phyloP scores from a whole-genome alignment of 164 flowering plant species.

The Nymphaea thermarum region DNA sequence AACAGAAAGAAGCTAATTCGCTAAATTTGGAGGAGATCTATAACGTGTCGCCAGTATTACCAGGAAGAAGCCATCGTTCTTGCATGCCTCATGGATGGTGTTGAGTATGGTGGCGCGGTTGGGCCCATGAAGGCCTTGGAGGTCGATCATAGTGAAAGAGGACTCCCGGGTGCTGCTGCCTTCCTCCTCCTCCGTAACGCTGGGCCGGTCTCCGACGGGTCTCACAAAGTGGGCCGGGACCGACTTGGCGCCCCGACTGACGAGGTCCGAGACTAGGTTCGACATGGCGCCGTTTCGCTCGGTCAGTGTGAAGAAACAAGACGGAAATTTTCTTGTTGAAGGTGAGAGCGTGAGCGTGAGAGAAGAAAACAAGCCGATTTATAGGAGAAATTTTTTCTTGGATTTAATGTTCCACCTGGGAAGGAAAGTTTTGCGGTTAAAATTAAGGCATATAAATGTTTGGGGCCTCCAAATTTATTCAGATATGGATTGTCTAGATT shows the following conservation, averaged over 20 bases:
- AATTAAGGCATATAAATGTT: no score
- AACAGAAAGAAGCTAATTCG: background rate
- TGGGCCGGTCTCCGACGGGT: slow-evolving; percentile 41
- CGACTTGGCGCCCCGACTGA: slow-evolving; percentile 3
- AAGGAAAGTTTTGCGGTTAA: no score
- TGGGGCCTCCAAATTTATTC: no score
- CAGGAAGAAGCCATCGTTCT: slow-evolving; percentile 45
- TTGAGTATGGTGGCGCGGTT: slow-evolving; percentile 17
- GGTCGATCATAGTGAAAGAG: slow-evolving; percentile 38
- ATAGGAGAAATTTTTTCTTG: no score
- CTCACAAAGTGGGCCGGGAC: slow-evolving; percentile 34
- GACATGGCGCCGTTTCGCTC: background rate
- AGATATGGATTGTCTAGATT: no score
- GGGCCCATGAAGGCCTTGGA: slow-evolving; percentile 23
- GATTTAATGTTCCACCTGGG: no score
- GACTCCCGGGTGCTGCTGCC: slow-evolving; percentile 2
- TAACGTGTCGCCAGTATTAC: slow-evolving; percentile 1
- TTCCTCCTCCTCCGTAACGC: slow-evolving; percentile 14
- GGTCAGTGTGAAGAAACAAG: no score
- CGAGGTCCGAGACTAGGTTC: slow-evolving; percentile 22
- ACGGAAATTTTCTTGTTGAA: no score
- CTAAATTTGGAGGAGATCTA: background rate
- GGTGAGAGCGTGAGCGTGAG: no score
- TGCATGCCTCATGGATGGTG: slow-evolving; percentile 35
- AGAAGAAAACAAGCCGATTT: no score